Percentiles rank a stretch among this genome's conserved stretches.
Conservation (phyloP, 768 basidiomycete species). For the Lentinula lateritia region DNA sequence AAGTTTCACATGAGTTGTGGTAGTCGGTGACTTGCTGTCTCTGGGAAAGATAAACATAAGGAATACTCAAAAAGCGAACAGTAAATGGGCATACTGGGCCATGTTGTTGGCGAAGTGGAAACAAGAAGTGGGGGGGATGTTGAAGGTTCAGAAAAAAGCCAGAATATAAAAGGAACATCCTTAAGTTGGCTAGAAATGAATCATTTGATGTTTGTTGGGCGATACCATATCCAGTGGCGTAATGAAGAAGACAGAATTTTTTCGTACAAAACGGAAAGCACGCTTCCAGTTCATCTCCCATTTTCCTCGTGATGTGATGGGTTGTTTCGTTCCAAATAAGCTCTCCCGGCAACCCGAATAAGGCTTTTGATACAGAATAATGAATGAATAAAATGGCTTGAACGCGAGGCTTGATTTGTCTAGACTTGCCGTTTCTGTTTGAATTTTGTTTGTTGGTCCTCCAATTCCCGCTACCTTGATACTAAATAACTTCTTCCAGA, state of each 20-base stretch:
- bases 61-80: background rate
- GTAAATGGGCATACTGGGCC: background rate
- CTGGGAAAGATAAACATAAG: background rate
- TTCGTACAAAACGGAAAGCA: background rate
- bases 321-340: background rate
- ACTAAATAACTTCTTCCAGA: background rate
- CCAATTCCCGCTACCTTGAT: background rate
- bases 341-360: background rate
- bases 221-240: slow-evolving; percentile 2
- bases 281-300: background rate
- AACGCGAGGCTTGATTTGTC: background rate
- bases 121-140: background rate
- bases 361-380: background rate
- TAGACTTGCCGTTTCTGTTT: background rate
- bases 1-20: background rate
- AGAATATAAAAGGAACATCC: slow-evolving; percentile 3
- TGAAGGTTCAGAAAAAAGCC: background rate
- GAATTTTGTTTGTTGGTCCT: background rate
- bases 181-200: background rate
- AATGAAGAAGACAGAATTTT: background rate
- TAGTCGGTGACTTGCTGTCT: background rate
- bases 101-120: background rate
- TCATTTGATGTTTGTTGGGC: background rate
- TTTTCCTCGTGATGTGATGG: slow-evolving; percentile 3
- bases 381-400: background rate